A percentile compares a stretch with the other conserved stretches of the same genome.
These are phyloP conservation scores for Colletotrichum spinosum DNA, from an alignment of 2,329 filamentous ascomycete genomes.

Conservation along the genomic window DNA sequence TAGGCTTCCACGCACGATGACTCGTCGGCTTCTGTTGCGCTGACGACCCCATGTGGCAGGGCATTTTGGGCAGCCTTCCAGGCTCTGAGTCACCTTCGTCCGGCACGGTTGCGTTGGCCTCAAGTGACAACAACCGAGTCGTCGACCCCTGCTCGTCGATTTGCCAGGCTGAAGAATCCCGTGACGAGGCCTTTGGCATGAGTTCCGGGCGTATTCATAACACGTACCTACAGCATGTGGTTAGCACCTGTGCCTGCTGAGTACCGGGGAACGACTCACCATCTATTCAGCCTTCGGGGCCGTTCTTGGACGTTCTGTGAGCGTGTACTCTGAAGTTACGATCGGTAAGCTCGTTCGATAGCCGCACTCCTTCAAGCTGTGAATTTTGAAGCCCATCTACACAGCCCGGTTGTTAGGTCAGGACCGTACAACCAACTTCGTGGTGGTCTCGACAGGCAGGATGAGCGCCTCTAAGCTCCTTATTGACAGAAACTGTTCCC, in stretches of 20 bases:
- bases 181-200: slow-evolving; percentile 4
- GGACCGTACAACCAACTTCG: slow-evolving; percentile 8
- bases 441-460: background rate
- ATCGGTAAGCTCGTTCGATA: background rate
- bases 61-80: background rate
- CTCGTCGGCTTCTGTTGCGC: background rate
- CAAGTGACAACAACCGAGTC: slow-evolving; percentile 4
- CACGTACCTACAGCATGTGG: background rate
- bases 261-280: background rate
- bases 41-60: background rate
- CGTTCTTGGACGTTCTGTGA: too few relatives aligned
- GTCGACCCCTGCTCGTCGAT: background rate
- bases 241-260: slow-evolving; percentile 1
- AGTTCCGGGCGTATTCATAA: background rate
- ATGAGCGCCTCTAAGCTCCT: background rate
- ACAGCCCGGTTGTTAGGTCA: slow-evolving; percentile 20
- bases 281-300: too few relatives aligned
- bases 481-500: too few relatives aligned
- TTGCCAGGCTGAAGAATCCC: background rate
- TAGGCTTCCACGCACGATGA: slow-evolving; percentile 28
- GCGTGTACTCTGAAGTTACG: too few relatives aligned
- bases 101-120: slow-evolving; percentile 8
- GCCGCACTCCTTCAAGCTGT: slow-evolving; percentile 1
- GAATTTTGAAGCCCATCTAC: slow-evolving; percentile 18
- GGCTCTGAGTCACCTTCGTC: slow-evolving; percentile 25